Evolutionary conservation across 257 asterid genomes (phyloP).

Genomic region (Nyctanthes arbortristis): DNA sequence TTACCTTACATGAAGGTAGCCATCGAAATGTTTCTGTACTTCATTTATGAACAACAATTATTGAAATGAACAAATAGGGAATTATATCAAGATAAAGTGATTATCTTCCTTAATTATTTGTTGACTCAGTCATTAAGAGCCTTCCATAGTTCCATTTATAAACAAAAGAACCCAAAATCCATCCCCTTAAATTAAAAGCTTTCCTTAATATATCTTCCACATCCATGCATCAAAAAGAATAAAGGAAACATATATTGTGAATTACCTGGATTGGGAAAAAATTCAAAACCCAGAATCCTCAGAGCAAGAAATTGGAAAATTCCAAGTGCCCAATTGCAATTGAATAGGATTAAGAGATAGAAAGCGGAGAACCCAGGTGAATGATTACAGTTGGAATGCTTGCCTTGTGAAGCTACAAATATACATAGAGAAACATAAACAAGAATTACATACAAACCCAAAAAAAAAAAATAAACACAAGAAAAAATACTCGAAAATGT

Average conservation of each 20-base stretch:
- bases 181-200: background rate
- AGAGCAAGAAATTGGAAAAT: too few species aligned
- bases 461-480: too few species aligned
- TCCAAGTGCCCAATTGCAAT: background rate
- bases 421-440: background rate
- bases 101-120: background rate
- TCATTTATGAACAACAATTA: background rate
- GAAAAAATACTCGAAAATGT: too few species aligned
- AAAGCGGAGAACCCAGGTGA: background rate
- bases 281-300: background rate
- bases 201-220: background rate
- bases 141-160: slow-evolving; percentile 8
- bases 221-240: background rate
- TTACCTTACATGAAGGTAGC: background rate
- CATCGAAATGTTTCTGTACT: background rate
- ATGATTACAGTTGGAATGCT: background rate
- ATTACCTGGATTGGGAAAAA: background rate
- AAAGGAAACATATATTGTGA: too few species aligned
- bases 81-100: background rate
- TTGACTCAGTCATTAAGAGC: background rate
- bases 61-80: background rate
- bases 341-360: background rate
- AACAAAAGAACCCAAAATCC: background rate
- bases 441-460: too few species aligned
- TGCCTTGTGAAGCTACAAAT: background rate